These are phyloP conservation scores for Sordariomycetes sp. DNA, from an alignment of 2,329 filamentous ascomycete genomes.

Conservation along the genomic window DNA sequence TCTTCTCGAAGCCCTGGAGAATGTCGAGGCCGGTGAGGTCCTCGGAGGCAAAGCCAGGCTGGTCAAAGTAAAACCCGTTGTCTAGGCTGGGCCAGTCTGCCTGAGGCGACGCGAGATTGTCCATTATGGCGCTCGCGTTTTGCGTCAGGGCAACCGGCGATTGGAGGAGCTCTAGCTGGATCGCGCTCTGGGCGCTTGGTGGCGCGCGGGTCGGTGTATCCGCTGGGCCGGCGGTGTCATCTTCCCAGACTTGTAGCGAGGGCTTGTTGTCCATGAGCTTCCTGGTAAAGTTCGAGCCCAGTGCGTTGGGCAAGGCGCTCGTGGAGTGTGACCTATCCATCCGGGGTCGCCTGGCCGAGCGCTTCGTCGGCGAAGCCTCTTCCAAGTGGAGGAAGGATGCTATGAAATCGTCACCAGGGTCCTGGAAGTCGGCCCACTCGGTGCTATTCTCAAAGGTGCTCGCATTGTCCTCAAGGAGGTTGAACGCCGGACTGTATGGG, in stretches of 20 bases:
- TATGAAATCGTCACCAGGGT: slow-evolving; percentile 17
- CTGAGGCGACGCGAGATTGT: background rate
- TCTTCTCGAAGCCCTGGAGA: slow-evolving; percentile 65
- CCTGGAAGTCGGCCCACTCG: background rate
- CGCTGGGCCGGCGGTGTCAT: slow-evolving; percentile 1
- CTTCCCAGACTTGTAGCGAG: slow-evolving; percentile 7
- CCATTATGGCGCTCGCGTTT: background rate
- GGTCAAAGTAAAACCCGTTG: background rate
- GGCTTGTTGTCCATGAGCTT: slow-evolving; percentile 1
- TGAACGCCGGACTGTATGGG: slow-evolving; percentile 50
- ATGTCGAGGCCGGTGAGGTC: slow-evolving; percentile 53
- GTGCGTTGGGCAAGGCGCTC: slow-evolving; percentile 45
- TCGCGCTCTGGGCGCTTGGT: background rate
- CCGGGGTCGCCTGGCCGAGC: slow-evolving; percentile 46
- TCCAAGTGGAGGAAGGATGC: slow-evolving; percentile 26
- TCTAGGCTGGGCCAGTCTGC: background rate
- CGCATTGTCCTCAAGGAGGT: slow-evolving; percentile 11
- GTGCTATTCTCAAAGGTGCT: background rate
- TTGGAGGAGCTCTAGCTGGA: background rate
- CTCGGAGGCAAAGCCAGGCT: background rate
- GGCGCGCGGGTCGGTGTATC: slow-evolving; percentile 7
- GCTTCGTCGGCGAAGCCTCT: slow-evolving; percentile 57
- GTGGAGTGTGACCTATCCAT: slow-evolving; percentile 54
- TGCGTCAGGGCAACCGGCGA: background rate
- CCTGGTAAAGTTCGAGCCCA: slow-evolving; percentile 30